These are phyloP conservation scores for Fusarium aywerte DNA, from an alignment of 2,329 filamentous ascomycete species.

Conservation along the genomic window DNA sequence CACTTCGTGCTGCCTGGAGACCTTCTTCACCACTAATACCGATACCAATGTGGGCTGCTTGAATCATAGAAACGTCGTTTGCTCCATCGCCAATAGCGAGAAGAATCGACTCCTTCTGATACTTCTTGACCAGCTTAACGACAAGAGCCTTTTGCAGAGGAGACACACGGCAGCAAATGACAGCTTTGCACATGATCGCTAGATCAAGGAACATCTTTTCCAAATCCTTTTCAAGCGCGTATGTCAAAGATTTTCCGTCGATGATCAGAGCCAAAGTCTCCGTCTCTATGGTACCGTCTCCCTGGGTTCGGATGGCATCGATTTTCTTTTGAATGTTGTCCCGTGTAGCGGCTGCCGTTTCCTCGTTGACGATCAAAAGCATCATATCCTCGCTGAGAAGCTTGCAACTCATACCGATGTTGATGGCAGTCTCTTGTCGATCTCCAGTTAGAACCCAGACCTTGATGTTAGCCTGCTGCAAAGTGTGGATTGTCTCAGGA, in stretches of 20 bases:
- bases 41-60: constrained; percentile 96
- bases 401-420: constrained; percentile 99
- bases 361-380: constrained; percentile 94
- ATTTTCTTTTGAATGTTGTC: constrained; percentile 95
- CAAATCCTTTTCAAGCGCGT: constrained; percentile 89
- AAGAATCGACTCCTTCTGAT: constrained; percentile 87
- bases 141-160: constrained; percentile 97
- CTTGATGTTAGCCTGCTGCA: constrained; percentile 97
- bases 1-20: constrained; percentile 93
- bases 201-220: constrained; percentile 94
- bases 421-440: constrained; percentile 98
- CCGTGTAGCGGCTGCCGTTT: constrained; percentile 78
- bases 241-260: constrained; percentile 95
- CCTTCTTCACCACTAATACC: constrained; percentile 98
- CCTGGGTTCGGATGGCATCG: constrained; percentile 87
- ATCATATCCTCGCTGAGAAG: constrained; percentile 99
- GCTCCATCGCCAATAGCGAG: constrained; percentile 97
- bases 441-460: constrained; percentile 98
- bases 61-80: constrained; percentile 99
- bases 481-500: constrained; percentile 95
- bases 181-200: constrained; percentile 96
- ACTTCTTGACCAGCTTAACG: constrained; percentile 96
- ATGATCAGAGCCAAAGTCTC: constrained; percentile 93
- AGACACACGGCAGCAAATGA: constrained; percentile 97
- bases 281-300: constrained; percentile 78